Percentiles rank a stretch among this genome's conserved stretches.
These are phyloP conservation scores for Volvariella surrecta DNA, from an alignment of 1,284 basidiomycete species.

Conservation along the genomic window DNA sequence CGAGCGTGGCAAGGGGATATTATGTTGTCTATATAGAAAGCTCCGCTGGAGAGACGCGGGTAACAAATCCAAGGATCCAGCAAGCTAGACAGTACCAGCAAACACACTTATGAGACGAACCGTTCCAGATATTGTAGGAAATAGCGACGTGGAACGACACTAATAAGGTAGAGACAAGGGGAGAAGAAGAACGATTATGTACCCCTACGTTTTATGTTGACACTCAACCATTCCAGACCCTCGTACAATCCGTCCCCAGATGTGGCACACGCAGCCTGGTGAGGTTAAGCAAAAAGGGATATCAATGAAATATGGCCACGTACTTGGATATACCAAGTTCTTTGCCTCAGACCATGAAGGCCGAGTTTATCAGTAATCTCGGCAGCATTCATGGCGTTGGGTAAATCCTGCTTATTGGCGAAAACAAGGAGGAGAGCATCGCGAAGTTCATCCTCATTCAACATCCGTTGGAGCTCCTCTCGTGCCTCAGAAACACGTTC, in stretches of 20 bases:
- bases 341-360: conserved; percentile 92
- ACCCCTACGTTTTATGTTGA: conserved; percentile 83
- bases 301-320: conserved; percentile 21
- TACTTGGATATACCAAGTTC: conserved; percentile 99
- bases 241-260: conserved; percentile 99
- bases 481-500: conserved; percentile 99
- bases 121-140: conserved; percentile 36
- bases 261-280: conserved; percentile 93
- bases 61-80: conserved; percentile 14
- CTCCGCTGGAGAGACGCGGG: conserved; percentile 10
- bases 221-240: conserved; percentile 93
- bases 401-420: conserved; percentile 99
- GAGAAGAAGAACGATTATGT: conserved; percentile 39
- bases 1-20: conserved; percentile 8
- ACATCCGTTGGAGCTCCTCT: conserved; percentile 99
- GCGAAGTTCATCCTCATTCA: conserved; percentile 99
- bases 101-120: conserved; percentile 22
- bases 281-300: conserved; percentile 11
- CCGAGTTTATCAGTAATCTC: conserved; percentile 99
- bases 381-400: conserved; percentile 99
- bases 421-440: conserved; percentile 98
- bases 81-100: conserved; percentile 17
- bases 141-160: conserved; percentile 38
- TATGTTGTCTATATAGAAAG: not conserved
- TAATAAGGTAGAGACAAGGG: conserved; percentile 37